Evolutionary conservation across 805 yeast species (phyloP).

Genomic region (Wickerhamomyces bisporus): DNA sequence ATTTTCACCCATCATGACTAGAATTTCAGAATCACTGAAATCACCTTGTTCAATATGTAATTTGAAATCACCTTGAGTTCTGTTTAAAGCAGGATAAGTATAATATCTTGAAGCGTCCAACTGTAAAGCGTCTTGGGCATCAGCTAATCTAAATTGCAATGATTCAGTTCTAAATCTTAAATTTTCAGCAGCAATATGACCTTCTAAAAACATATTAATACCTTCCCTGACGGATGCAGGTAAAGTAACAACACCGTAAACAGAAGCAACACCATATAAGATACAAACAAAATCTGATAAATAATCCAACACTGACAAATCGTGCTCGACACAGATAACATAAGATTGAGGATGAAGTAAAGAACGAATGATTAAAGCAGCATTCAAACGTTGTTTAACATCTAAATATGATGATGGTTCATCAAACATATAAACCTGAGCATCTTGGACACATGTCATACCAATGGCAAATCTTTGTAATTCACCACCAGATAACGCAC

Average conservation of each 20-base stretch:
- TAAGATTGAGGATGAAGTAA: constrained; percentile 71
- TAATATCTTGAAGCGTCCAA: constrained; percentile 76
- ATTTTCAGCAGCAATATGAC: constrained; percentile 95
- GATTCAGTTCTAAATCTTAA: constrained; percentile 96
- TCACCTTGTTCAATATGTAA: constrained; percentile 80
- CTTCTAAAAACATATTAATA: constrained; percentile 96
- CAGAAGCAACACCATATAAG: constrained; percentile 96
- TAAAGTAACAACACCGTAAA: constrained; percentile 96
- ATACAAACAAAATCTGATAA: constrained; percentile 96
- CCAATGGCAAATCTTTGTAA: constrained; percentile 97
- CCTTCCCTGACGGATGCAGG: constrained; percentile 99
- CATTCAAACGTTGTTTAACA: constrained; percentile 97
- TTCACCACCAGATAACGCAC: constrained; percentile 95
- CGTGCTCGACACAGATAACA: constrained; percentile 98
- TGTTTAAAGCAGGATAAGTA: constrained; percentile 74
- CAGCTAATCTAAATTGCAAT: constrained; percentile 86
- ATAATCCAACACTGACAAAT: constrained; percentile 94
- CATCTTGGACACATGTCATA: constrained; percentile 91
- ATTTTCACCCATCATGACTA: constrained; percentile 99
- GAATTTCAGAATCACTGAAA: constrained; percentile 91
- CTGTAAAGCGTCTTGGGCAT: constrained; percentile 73
- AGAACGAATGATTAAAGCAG: constrained; percentile 91
- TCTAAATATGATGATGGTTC: constrained; percentile 98
- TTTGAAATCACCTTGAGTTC: constrained; percentile 96
- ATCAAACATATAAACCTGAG: constrained; percentile 98